These are phyloP conservation scores for Gossypium gossypioides DNA, from an alignment of 441 rosid species.

Conservation along the genomic window DNA sequence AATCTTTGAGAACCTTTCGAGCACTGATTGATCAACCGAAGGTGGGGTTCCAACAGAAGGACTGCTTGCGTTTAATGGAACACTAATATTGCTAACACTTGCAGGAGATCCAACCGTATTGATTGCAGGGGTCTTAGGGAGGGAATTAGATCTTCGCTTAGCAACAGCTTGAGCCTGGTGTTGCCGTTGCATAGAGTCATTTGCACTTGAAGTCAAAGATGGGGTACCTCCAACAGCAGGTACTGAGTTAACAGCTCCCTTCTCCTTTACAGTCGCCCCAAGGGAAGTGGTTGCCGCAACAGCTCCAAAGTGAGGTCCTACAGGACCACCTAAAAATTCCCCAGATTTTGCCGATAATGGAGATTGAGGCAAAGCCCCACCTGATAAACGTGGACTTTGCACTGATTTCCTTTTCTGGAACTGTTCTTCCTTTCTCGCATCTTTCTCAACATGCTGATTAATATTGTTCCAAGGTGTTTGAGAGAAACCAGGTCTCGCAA, in stretches of 20 bases:
- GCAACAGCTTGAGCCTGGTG: constrained; percentile 57
- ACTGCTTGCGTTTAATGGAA: constrained; percentile 62
- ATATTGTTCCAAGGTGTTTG: constrained; percentile 63
- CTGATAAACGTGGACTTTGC: constrained; percentile 80
- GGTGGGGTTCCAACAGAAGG: constrained; percentile 74
- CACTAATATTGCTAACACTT: constrained; percentile 64
- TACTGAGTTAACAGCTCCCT: constrained; percentile 51
- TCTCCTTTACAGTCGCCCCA: constrained; percentile 69
- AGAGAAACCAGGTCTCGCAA: constrained; percentile 46
- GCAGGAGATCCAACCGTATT: constrained; percentile 91
- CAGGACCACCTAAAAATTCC: constrained; percentile 84
- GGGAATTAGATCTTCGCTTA: constrained; percentile 71
- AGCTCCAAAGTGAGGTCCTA: constrained; percentile 67
- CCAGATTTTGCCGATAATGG: constrained; percentile 94
- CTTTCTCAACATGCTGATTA: constrained; percentile 54
- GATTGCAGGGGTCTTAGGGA: constrained; percentile 58
- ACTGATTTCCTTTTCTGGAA: constrained; percentile 60
- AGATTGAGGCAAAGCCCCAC: constrained; percentile 78
- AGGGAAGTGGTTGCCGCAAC: constrained; percentile 36
- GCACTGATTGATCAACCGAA: constrained; percentile 50
- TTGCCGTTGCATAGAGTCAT: constrained; percentile 69
- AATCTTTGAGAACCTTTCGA: constrained; percentile 80
- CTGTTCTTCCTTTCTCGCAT: constrained; percentile 71
- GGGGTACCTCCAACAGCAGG: constrained; percentile 54
- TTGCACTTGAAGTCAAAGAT: constrained; percentile 70